phyloP scores from a whole-genome alignment of 352 stramenopile species.

The Globisporangium camurandrum region DNA sequence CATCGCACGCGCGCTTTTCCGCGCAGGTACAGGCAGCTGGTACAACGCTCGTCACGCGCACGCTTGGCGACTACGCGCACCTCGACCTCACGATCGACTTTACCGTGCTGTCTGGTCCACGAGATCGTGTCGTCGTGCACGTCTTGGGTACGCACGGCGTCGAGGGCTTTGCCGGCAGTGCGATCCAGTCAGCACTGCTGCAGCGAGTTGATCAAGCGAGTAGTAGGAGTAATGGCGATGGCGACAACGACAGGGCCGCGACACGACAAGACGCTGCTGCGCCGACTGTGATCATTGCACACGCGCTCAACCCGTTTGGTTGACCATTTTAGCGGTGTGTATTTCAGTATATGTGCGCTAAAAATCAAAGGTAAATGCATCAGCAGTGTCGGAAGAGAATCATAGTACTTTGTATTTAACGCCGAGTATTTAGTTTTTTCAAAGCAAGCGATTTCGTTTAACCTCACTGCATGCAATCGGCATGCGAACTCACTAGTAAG shows the following conservation, averaged over 20 bases:
- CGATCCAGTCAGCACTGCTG: slow-evolving; percentile 22
- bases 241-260: not conserved
- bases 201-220: not conserved
- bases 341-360: too few species aligned
- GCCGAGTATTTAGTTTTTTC: too few species aligned
- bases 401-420: too few species aligned
- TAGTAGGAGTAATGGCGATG: too few species aligned
- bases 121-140: slow-evolving; percentile 22
- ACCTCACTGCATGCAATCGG: too few species aligned
- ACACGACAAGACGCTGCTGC: slow-evolving; percentile 5
- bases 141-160: slow-evolving; percentile 43
- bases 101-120: slow-evolving; percentile 18
- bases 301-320: slow-evolving; percentile 82
- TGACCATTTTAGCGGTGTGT: too few species aligned
- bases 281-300: slow-evolving; percentile 68
- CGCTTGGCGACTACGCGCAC: slow-evolving; percentile 9
- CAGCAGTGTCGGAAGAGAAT: too few species aligned
- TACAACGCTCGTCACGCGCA: slow-evolving; percentile 17
- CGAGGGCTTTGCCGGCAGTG: slow-evolving; percentile 42
- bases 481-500: too few species aligned
- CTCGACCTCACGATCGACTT: slow-evolving; percentile 32
- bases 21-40: slow-evolving; percentile 8
- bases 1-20: slow-evolving; percentile 24
- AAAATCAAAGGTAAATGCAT: too few species aligned
- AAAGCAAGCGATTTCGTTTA: too few species aligned